A percentile compares a stretch with the other conserved stretches of the same genome.
These are phyloP conservation scores for Sphenostylis stenocarpa DNA, from an alignment of 306 rosid genomes.

Conservation along the genomic window DNA sequence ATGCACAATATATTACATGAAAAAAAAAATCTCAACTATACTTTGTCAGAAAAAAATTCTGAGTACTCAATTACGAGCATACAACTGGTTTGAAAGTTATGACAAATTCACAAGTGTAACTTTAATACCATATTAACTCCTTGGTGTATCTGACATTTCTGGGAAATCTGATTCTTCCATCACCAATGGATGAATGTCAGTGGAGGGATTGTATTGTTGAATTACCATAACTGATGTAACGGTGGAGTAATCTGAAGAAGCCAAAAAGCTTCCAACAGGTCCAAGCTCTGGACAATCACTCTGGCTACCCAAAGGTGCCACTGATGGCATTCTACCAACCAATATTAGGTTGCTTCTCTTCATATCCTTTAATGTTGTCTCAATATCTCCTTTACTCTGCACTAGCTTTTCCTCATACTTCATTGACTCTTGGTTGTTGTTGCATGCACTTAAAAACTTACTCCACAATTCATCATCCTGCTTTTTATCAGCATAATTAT, in stretches of 20 bases:
- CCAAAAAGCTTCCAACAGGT: constrained; percentile 64
- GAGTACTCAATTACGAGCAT: too few species aligned
- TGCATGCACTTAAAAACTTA: constrained; percentile 31
- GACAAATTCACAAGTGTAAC: background rate
- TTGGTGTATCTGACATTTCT: constrained; percentile 40
- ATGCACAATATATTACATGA: too few species aligned
- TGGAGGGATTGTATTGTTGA: constrained; percentile 52
- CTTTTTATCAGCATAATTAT: constrained; percentile 12
- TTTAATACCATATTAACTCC: background rate
- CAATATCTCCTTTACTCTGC: constrained; percentile 43
- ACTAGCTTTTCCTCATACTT: constrained; percentile 49
- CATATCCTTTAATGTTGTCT: constrained; percentile 40
- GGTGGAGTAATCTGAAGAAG: constrained; percentile 52
- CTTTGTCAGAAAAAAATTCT: too few species aligned
- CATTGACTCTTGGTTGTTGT: constrained; percentile 35
- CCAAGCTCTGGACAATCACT: constrained; percentile 67
- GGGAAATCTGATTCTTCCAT: constrained; percentile 41
- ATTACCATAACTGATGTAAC: constrained; percentile 55
- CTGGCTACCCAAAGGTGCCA: constrained; percentile 41
- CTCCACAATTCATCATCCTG: constrained; percentile 42
- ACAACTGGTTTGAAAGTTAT: too few species aligned
- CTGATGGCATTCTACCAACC: constrained; percentile 61
- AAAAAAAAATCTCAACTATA: too few species aligned
- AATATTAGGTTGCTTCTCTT: constrained; percentile 46
- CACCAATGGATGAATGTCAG: constrained; percentile 45